phyloP scores from a whole-genome alignment of 306 rosid species.

The Casuarina cunninghamiana region DNA sequence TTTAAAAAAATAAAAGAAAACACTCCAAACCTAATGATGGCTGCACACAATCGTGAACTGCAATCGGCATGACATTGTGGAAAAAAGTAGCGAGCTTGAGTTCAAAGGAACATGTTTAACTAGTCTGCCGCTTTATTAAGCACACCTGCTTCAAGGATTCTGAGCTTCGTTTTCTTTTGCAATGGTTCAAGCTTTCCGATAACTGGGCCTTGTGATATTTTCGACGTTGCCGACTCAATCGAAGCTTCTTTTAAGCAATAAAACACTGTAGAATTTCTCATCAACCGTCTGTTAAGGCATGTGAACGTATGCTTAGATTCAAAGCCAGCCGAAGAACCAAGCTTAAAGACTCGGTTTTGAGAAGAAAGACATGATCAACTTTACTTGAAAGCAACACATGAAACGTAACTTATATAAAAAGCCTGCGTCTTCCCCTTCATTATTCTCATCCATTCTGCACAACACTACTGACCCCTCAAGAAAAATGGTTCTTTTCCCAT shows the following conservation, averaged over 20 bases:
- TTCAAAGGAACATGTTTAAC: not conserved
- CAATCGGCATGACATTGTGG: not conserved
- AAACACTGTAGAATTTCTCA: not conserved
- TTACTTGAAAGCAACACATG: conserved; percentile 53
- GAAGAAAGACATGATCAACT: conserved; percentile 22
- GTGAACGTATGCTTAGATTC: conserved; percentile 37
- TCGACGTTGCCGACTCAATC: not conserved
- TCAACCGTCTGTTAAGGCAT: conserved; percentile 24
- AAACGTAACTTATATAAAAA: conserved; percentile 39
- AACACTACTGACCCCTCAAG: not conserved
- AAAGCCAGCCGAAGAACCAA: conserved; percentile 39
- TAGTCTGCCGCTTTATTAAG: not conserved
- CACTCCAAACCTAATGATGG: too few relatives aligned
- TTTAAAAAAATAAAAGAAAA: too few relatives aligned
- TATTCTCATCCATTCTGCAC: conserved; percentile 1
- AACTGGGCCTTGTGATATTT: not conserved
- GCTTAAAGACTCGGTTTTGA: conserved; percentile 49
- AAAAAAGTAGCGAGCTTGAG: not conserved
- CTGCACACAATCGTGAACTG: not conserved
- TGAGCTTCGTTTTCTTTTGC: too few relatives aligned
- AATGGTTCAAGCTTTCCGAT: too few relatives aligned
- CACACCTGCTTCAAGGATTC: too few relatives aligned
- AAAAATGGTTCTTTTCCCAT: conserved; percentile 38
- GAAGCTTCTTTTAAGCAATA: not conserved
- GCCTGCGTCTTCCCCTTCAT: conserved; percentile 8